Evolutionary conservation across 495 filamentous ascomycete species (phyloP), one percentile per base, ranked within the genome.

Genomic region (Pyrenula aspistea): DNA sequence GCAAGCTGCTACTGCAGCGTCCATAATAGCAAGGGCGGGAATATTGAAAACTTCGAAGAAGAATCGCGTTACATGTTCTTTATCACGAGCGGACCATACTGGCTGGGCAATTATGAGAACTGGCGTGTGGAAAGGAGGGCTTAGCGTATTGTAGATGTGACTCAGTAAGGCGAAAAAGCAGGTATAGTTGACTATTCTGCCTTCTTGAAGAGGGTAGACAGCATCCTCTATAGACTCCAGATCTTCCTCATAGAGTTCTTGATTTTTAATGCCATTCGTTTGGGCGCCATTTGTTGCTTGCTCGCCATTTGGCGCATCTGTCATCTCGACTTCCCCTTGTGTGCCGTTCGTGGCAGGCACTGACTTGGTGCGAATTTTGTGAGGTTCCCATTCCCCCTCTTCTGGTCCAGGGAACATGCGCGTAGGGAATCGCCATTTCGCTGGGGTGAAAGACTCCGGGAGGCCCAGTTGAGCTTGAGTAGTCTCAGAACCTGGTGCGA

Each of bases 31-130:
- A 54, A 98, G 86, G 0, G 86, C 90, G 0, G 93, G 93, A 1
- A 86, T 89, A 73, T 93, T 95, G 67, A 95, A 95, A 70, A 91
- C 91, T 69, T 97, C 93, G 61, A 98, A 98, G 60, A 96, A 80
- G 71, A 96, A 98, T 56, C 89, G 87, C 2, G 91, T 85, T 42
- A 97, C 79, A 11, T 73, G 73, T 68, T 96, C 90, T 63, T 84
- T 83, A 67, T 96, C 88, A 52, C 83, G 81, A 2, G 83, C 77
- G 10, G 88, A 88, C 88, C 94, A 98, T 51, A 82, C 81, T 0
- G 93, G 93, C 53, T 93, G 84, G 12, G 84, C 72, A 64, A 98
- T 85, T 55, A 98, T 77, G 60, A 98, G 73, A 61, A 98, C 88
- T 1, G 93, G 91, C 0, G 91, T 96, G 70, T 97, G 93, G 66